A percentile compares a stretch with the other conserved stretches of the same genome.
Conservation (phyloP, 176 grass and related monocot genomes). For the Phyllostachys edulis region DNA sequence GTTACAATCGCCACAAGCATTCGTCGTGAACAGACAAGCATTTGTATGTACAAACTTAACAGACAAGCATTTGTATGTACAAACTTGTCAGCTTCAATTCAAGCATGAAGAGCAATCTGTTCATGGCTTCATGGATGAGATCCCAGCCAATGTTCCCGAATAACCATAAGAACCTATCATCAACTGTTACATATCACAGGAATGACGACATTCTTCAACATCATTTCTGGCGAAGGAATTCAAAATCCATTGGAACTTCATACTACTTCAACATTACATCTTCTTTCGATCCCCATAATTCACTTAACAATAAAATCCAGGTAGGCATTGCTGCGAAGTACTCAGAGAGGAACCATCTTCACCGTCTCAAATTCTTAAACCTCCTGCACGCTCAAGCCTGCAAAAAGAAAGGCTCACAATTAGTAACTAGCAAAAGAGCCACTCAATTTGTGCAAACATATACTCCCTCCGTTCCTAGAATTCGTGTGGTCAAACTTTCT, state of each 20-base stretch:
- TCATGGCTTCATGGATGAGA: no score
- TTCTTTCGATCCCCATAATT: not conserved
- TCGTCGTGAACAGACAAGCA: no score
- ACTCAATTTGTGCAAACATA: not conserved
- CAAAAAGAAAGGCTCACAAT: constrained; percentile 6
- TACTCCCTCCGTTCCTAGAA: no score
- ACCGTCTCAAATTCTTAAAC: constrained; percentile 13
- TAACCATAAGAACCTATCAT: no score
- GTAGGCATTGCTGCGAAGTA: not conserved
- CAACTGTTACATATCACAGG: not conserved
- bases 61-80: no score
- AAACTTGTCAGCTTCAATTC: no score
- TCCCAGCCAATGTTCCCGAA: no score
- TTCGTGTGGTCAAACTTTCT: no score
- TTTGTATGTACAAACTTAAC: no score
- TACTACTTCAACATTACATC: not conserved
- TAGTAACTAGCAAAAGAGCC: not conserved
- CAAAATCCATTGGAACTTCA: not conserved
- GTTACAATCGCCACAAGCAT: no score
- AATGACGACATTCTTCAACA: not conserved
- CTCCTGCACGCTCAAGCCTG: constrained; percentile 53
- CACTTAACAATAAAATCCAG: not conserved
- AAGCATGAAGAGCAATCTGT: no score
- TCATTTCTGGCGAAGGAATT: not conserved
- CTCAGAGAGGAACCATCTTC: not conserved